A percentile compares a stretch with the other conserved stretches of the same genome.
phyloP scores from a whole-genome alignment of 176 grass and related monocot genomes.

The Musa beccarii region DNA sequence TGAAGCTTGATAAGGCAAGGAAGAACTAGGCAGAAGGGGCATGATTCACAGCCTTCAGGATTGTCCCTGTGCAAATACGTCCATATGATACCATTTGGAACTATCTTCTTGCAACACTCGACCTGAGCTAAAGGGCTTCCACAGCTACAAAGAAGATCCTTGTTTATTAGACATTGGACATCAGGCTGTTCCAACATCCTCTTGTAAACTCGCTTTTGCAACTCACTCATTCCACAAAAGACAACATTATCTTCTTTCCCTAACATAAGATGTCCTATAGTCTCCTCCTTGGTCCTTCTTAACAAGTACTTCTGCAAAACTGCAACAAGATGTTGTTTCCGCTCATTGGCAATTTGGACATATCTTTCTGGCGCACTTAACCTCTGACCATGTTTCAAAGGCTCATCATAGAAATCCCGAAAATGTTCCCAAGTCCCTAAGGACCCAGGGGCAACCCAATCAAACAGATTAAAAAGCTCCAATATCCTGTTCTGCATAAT shows the following conservation, averaged over 20 bases:
- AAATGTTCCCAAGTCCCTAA: slow-evolving; percentile 87
- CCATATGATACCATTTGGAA: slow-evolving; percentile 84
- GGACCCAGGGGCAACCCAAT: slow-evolving; percentile 77
- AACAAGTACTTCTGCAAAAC: slow-evolving; percentile 69
- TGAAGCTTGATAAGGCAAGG: slow-evolving; percentile 95
- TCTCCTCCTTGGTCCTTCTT: slow-evolving; percentile 94
- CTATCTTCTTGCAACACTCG: slow-evolving; percentile 75
- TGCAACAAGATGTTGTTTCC: slow-evolving; percentile 79
- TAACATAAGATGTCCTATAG: slow-evolving; percentile 93
- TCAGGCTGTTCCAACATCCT: slow-evolving; percentile 95
- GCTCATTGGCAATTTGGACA: slow-evolving; percentile 68
- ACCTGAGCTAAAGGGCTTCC: slow-evolving; percentile 81
- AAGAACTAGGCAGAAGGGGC: slow-evolving; percentile 93
- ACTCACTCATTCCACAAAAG: slow-evolving; percentile 94
- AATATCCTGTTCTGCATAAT: slow-evolving; percentile 93
- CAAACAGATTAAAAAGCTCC: slow-evolving; percentile 97
- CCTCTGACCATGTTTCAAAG: slow-evolving; percentile 85
- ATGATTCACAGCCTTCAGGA: slow-evolving; percentile 65
- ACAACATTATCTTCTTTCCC: slow-evolving; percentile 98
- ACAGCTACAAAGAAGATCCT: slow-evolving; percentile 74
- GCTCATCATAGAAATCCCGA: slow-evolving; percentile 76
- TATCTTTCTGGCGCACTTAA: slow-evolving; percentile 84
- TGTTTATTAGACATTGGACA: slow-evolving; percentile 89
- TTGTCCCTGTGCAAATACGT: slow-evolving; percentile 90
- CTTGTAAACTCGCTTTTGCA: slow-evolving; percentile 91